These are phyloP conservation scores for Chrysanthemum seticuspe DNA, from an alignment of 129 eudicot species.

Conservation along the genomic window DNA sequence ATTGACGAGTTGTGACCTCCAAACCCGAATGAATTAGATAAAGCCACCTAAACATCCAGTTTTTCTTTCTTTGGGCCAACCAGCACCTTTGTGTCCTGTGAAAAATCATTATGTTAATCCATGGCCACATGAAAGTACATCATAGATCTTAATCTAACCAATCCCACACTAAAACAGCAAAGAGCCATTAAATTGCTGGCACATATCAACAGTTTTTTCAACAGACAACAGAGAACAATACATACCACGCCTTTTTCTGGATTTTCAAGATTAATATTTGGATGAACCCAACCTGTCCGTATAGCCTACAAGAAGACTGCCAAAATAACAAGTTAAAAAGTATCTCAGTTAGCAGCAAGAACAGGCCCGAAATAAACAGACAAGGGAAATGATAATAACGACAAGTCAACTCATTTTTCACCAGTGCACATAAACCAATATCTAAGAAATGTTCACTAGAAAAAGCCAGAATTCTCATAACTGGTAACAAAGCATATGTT, in stretches of 20 bases:
- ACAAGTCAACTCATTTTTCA: neutral
- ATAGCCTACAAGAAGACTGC: slow-evolving; percentile 61
- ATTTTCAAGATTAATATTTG: slow-evolving; percentile 89
- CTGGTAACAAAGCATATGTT: neutral
- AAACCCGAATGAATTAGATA: slow-evolving; percentile 91
- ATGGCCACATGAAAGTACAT: neutral
- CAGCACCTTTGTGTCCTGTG: slow-evolving; percentile 61
- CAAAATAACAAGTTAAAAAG: slow-evolving; percentile 4
- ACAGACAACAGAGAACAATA: neutral
- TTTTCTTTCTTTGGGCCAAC: slow-evolving; percentile 84
- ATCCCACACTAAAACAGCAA: neutral
- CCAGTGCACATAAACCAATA: neutral
- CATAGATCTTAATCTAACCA: too few relatives aligned
- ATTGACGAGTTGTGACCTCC: slow-evolving; percentile 93
- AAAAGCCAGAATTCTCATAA: too few relatives aligned
- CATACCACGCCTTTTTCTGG: slow-evolving; percentile 94
- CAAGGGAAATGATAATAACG: neutral
- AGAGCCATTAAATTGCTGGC: neutral
- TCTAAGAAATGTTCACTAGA: neutral
- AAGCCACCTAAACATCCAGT: slow-evolving; percentile 68
- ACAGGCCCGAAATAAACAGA: neutral
- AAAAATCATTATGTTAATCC: neutral
- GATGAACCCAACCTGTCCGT: slow-evolving; percentile 94
- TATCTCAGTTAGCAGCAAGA: neutral
- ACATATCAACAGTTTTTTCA: too few relatives aligned